Conservation (phyloP, 2,329 filamentous ascomycete species). For the Orbilia oligospora region DNA sequence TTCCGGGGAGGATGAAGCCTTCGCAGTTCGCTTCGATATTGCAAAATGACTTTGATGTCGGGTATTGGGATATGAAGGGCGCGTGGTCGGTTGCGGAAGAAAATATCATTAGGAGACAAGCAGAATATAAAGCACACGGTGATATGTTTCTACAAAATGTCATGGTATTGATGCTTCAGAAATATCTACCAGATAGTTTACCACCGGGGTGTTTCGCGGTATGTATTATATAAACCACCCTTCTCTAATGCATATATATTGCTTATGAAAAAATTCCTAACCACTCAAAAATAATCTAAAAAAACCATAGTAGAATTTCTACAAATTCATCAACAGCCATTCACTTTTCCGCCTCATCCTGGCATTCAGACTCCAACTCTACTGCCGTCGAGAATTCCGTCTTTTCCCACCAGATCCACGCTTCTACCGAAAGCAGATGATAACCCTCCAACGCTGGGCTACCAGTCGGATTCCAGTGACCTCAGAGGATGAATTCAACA, state of each 20-base stretch:
- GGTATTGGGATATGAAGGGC: neutral
- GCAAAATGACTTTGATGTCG: neutral
- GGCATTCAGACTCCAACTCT: slow-evolving; percentile 1
- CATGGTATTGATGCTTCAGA: neutral
- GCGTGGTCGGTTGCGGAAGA: neutral
- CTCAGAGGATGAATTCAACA: neutral
- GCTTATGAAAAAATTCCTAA: neutral
- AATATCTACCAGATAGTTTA: neutral
- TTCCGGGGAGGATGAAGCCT: neutral
- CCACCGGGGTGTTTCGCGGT: neutral
- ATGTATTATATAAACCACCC: neutral
- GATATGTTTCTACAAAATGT: neutral
- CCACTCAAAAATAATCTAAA: neutral
- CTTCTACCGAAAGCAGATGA: neutral
- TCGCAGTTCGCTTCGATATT: neutral
- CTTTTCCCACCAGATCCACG: neutral
- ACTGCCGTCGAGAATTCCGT: neutral
- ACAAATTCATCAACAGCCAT: neutral
- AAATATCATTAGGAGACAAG: neutral
- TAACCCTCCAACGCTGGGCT: neutral
- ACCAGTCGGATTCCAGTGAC: neutral
- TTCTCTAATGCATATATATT: neutral
- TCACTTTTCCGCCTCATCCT: slow-evolving; percentile 5
- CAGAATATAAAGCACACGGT: neutral
- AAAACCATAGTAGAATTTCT: slow-evolving; percentile 11